Evolutionary conservation across 176 grass and related monocot species (phyloP).

Genomic region (Thinopyrum elongatum): DNA sequence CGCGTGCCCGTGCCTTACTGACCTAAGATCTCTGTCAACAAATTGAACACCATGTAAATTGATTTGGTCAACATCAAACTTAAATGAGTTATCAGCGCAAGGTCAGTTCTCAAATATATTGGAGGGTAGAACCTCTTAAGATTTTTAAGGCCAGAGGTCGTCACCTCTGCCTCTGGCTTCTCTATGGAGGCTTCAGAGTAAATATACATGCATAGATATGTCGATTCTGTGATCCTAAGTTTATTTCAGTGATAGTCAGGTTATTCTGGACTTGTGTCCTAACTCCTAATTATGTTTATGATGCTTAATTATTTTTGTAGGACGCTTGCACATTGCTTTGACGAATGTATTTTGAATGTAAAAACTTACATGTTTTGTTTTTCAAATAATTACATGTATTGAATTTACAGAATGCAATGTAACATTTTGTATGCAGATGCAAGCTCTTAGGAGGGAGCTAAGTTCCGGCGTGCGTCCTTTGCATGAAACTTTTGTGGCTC

Average conservation of each 20-base stretch:
- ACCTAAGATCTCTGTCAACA: neutral
- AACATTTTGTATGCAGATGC: conserved; percentile 68
- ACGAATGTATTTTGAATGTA: neutral
- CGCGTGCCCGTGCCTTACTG: neutral
- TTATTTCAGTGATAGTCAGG: conserved; percentile 18
- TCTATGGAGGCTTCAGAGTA: neutral
- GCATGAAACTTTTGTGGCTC: conserved; percentile 90
- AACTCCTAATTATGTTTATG: conserved; percentile 6
- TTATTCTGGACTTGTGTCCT: conserved; percentile 8
- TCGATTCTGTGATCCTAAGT: conserved; percentile 11
- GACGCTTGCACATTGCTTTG: conserved; percentile 11
- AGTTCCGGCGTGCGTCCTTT: conserved; percentile 78
- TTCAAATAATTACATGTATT: conserved; percentile 2
- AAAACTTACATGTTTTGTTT: neutral
- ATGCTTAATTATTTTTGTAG: conserved; percentile 2
- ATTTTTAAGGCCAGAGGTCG: neutral
- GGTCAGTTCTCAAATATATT: neutral
- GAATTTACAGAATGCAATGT: conserved; percentile 8
- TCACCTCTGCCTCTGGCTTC: neutral
- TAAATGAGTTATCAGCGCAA: conserved; percentile 2
- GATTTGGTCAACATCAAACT: neutral
- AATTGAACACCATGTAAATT: conserved; percentile 1
- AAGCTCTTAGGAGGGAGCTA: conserved; percentile 91
- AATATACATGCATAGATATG: neutral
- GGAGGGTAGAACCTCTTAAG: neutral